Base-by-base conservation (phyloP, 2,329 filamentous ascomycete genomes). In the Didymella exigua region DNA sequence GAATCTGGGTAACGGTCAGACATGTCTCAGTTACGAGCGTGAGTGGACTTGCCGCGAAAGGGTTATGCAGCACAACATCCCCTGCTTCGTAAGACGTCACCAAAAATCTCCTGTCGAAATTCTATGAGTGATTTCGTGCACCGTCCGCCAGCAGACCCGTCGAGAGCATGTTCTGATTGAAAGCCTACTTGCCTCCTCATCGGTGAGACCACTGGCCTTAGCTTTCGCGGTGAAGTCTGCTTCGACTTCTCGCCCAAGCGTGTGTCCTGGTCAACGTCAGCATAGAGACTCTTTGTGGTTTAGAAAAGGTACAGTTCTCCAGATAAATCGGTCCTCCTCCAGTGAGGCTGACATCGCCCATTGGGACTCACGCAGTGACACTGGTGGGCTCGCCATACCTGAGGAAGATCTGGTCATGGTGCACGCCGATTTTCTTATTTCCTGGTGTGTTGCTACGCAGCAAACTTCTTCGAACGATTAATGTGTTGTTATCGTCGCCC, bases 241-340 rank as follows among this genome's bases (percentile, higher is more conserved):
- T 58, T 86, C 83, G 5, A 84, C 75, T 49, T 83, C 75, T 21
- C 69, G 65, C 1, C 83, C 83, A 1, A 84, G 73, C 0, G 65
- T 64, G 43, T 81, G 76, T 2, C 78, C 78, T 73, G 16, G 1
- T 50, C 9, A 0, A 65, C 43, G 10, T 49, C n/a, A 46, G 27
- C 5, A 19, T 5, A n/a, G 19, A 8, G 3, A 11, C 16, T 16
- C 8, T 7, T 3, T 23, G 19, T 2, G 10, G 10, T 27, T 1
- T 11, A 31, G 5, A 9, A 31, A 2, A 24, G 62, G 49, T 60
- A 68, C 78, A 76, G 38, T 81, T 73, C 59, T 86, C 84, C 2
- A 86, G 72, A 55, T 86, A 87, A 0, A 86, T 84, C 49, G 87
- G 65, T 0, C 84, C 84, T 5, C 84, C 84, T 0, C 84, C 84